Conservation (phyloP, 768 basidiomycete genomes). For the Coprinopsis strossmayeri region DNA sequence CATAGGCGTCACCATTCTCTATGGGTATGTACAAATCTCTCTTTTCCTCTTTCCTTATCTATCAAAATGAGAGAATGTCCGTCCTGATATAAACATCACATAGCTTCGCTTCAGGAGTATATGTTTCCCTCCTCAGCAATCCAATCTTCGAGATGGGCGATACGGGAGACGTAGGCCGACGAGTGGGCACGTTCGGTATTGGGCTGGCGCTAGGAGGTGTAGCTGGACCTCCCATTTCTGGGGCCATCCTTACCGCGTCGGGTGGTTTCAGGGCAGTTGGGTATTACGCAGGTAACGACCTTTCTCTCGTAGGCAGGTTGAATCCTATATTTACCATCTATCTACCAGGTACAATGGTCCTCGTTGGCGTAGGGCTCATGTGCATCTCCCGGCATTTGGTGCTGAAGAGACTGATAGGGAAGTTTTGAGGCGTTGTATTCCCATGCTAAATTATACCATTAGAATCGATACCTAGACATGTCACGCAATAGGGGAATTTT, state of each 20-base stretch:
- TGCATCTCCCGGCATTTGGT: slow-evolving; percentile 18
- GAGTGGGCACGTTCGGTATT: slow-evolving; percentile 60
- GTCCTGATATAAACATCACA: slow-evolving; percentile 15
- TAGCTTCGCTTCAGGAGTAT: slow-evolving; percentile 59
- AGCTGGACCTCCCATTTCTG: slow-evolving; percentile 68
- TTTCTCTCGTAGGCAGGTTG: not conserved
- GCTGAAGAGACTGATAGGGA: not conserved
- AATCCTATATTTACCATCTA: not conserved
- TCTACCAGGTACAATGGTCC: slow-evolving; percentile 17
- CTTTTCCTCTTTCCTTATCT: not conserved
- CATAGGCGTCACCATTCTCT: slow-evolving; percentile 50
- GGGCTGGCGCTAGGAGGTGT: slow-evolving; percentile 57
- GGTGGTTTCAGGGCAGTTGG: slow-evolving; percentile 50
- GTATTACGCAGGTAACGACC: slow-evolving; percentile 40
- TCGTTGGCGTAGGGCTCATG: slow-evolving; percentile 22
- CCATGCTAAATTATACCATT: not conserved
- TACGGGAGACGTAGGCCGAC: slow-evolving; percentile 53
- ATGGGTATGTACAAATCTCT: slow-evolving; percentile 58
- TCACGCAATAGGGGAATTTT: too few relatives aligned
- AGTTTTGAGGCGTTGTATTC: not conserved
- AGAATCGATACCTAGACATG: too few relatives aligned
- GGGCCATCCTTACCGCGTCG: slow-evolving; percentile 51
- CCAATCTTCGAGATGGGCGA: slow-evolving; percentile 60
- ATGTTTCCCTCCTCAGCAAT: slow-evolving; percentile 46
- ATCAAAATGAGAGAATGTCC: too few relatives aligned